Base-by-base conservation (phyloP, 352 stramenopile genomes). In the Hyaloperonospora arabidopsidis region DNA sequence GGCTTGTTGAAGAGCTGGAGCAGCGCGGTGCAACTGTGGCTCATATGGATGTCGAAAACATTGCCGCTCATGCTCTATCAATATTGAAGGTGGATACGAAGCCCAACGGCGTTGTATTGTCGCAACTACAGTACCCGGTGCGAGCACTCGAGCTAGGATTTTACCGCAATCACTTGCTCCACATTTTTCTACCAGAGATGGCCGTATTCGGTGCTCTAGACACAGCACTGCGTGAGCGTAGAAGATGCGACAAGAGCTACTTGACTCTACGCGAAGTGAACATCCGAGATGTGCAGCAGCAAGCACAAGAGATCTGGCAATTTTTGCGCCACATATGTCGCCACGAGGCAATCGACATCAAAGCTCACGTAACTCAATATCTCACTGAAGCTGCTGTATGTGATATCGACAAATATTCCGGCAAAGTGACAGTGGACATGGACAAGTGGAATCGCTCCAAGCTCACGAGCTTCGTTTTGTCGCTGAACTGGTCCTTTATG, bases 121-220 rank as follows among this genome's bases (percentile, higher is more conserved):
- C 79, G 4, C 70, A 86, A 11, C 51, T 87, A 10, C 57, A 77
- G 45, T 85, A 78, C 41, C 72, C 81, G 28, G 79, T 74, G 44
- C 72, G 76, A 28, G 75, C 84, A 29, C 61, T 95, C 1, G 76
- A 87, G 47, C 51, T 95, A 4, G 76, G 69, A 5, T 95, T 91
- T 53, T 93, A 93, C 59, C 80, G 86, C 4, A 95, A 95, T 52
- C 81, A 93, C 35, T 53, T 94, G 49, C 60, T 93, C 0, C 79
- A 93, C 52, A 59, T 87, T 41, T 93, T 95, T 29, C 39, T 92
- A 5, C 74, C 68, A 1, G 81, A 95, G 25, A 86, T 89, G 65
- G 77, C 82, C 4, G 59, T 90, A 17, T 54, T 80, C 32, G 74
- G 77, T 18, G 78, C 79, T 8, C 57, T 90, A 21, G 66, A 87